A percentile compares a stretch with the other conserved stretches of the same genome.
phyloP scores from a whole-genome alignment of 169 alveolate species.

The Cyclospora cayetanensis region DNA sequence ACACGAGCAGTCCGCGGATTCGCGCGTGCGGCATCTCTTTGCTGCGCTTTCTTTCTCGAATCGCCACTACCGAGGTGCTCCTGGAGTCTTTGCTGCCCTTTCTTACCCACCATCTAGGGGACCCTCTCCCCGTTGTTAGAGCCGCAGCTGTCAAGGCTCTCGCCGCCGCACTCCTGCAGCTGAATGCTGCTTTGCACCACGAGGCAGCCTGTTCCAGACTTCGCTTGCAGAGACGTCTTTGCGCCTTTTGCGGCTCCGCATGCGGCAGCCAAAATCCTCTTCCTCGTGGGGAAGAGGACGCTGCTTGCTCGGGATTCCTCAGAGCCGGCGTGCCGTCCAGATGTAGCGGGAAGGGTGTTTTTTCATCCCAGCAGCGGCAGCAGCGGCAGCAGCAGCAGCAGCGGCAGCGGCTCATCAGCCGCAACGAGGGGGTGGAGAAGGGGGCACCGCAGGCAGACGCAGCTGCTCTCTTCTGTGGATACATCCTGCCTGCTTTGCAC shows the following conservation, averaged over 20 bases:
- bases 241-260: not conserved
- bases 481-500: slow-evolving; percentile 21
- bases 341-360: not conserved
- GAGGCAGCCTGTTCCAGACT: not conserved
- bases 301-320: not conserved
- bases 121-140: slow-evolving; percentile 38
- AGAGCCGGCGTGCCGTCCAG: not conserved
- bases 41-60: slow-evolving; percentile 37
- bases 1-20: slow-evolving; percentile 26
- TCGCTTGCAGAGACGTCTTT: not conserved
- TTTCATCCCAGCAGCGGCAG: not conserved
- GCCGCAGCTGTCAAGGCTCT: slow-evolving; percentile 53
- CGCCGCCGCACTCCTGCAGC: slow-evolving; percentile 64
- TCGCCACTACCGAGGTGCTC: slow-evolving; percentile 53
- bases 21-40: slow-evolving; percentile 55
- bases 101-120: slow-evolving; percentile 24
- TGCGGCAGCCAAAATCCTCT: slow-evolving; percentile 1
- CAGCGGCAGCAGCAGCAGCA: slow-evolving; percentile 5
- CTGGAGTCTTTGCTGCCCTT: slow-evolving; percentile 61
- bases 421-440: slow-evolving; percentile 28
- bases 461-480: slow-evolving; percentile 43
- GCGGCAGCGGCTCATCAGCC: not conserved
- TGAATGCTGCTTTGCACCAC: slow-evolving; percentile 36
- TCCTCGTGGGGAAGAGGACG: not conserved
- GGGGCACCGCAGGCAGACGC: slow-evolving; percentile 27